A percentile compares a stretch with the other conserved stretches of the same genome.
Evolutionary conservation across 2,329 filamentous ascomycete genomes (phyloP).

Genomic region (Cadophora sp.): DNA sequence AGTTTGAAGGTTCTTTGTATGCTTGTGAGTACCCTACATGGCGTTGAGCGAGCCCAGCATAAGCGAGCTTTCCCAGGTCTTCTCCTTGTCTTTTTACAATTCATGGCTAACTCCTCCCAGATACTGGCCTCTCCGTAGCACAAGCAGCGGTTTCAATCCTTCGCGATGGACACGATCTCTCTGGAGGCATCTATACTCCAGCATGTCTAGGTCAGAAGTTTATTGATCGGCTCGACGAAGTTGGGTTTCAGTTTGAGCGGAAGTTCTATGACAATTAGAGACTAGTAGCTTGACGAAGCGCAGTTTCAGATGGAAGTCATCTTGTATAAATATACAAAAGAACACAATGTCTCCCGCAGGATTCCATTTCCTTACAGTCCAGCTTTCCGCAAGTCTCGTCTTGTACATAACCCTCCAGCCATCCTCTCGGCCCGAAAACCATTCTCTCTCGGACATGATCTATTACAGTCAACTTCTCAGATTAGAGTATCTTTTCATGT

Average conservation of each 20-base stretch:
- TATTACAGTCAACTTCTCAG: too few species aligned
- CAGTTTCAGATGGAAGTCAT: too few species aligned
- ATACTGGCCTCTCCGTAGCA: constrained; percentile 69
- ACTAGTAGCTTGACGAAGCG: background rate
- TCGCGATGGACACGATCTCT: constrained; percentile 63
- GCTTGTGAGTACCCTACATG: constrained; percentile 54
- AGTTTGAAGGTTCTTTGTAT: constrained; percentile 69
- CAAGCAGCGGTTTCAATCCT: constrained; percentile 71
- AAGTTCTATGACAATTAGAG: constrained; percentile 49
- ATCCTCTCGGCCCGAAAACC: too few species aligned
- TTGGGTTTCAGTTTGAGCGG: constrained; percentile 68
- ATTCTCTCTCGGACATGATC: too few species aligned
- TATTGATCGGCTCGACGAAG: constrained; percentile 65
- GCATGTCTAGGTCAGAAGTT: constrained; percentile 73
- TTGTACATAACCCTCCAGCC: too few species aligned
- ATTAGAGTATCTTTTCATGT: too few species aligned
- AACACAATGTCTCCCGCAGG: too few species aligned
- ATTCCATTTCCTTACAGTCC: too few species aligned
- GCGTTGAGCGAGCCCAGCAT: background rate
- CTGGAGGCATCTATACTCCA: constrained; percentile 74
- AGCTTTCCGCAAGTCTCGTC: too few species aligned
- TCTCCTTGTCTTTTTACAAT: background rate
- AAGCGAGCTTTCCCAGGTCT: background rate
- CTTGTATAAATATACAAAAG: background rate
- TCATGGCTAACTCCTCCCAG: constrained; percentile 46